Evolutionary conservation across 164 flowering plant species (phyloP).

Genomic region (Chimonanthus salicifolius): DNA sequence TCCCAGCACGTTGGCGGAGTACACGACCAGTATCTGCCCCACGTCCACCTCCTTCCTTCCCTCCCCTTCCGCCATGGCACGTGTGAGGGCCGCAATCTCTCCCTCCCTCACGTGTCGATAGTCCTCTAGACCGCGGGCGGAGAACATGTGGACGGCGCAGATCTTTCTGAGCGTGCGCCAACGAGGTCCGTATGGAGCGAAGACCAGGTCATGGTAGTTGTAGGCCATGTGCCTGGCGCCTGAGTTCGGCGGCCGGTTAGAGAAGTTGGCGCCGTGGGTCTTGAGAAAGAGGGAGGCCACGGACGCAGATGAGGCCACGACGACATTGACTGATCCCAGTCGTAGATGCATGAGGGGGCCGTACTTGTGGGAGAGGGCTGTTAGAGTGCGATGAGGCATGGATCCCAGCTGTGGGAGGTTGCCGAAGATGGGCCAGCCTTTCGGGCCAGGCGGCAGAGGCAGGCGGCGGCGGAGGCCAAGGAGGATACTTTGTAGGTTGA

Average conservation of each 20-base stretch:
- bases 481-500: conserved; percentile 1
- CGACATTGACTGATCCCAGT: conserved; percentile 62
- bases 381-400: conserved; percentile 56
- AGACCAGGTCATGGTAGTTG: conserved; percentile 69
- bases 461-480: conserved; percentile 9
- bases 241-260: conserved; percentile 63
- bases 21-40: conserved; percentile 54
- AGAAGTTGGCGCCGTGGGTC: conserved; percentile 63
- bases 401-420: conserved; percentile 77
- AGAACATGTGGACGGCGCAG: conserved; percentile 63
- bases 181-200: conserved; percentile 72
- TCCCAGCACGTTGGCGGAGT: conserved; percentile 66
- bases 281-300: conserved; percentile 66
- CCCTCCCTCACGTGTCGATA: conserved; percentile 59
- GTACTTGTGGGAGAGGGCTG: conserved; percentile 43
- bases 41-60: conserved; percentile 14
- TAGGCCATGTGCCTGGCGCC: conserved; percentile 71
- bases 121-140: conserved; percentile 68
- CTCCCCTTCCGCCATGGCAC: conserved; percentile 27
- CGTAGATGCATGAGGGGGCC: conserved; percentile 75
- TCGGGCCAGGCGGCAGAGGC: conserved; percentile 69
- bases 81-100: conserved; percentile 40
- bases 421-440: conserved; percentile 79
- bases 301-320: conserved; percentile 69
- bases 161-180: conserved; percentile 80